These are phyloP conservation scores for Vitis rupestris DNA, from an alignment of 164 flowering plant genomes.

Conservation along the genomic window DNA sequence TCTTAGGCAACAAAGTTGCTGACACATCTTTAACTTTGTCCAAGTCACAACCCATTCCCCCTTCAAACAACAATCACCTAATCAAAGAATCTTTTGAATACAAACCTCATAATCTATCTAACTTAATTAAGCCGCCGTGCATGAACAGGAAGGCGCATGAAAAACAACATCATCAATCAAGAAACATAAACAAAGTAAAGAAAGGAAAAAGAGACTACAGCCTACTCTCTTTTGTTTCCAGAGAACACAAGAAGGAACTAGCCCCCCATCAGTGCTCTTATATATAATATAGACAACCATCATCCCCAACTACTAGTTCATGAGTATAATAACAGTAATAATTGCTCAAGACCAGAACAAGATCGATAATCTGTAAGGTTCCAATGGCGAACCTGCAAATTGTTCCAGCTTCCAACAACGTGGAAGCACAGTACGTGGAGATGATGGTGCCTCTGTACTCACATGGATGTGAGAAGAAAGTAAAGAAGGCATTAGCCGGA, in stretches of 20 bases:
- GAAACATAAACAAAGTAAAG: no score
- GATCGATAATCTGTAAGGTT: neutral
- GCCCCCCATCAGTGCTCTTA: neutral
- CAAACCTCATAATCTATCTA: neutral
- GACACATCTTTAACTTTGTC: constrained; percentile 19
- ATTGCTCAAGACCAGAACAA: neutral
- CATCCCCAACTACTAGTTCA: no score
- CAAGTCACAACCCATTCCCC: constrained; percentile 4
- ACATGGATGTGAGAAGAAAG: constrained; percentile 77
- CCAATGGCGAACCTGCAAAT: constrained; percentile 63
- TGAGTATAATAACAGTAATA: neutral
- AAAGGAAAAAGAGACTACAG: no score
- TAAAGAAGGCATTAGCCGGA: constrained; percentile 73
- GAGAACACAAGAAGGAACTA: no score
- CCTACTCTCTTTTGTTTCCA: no score
- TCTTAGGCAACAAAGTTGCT: constrained; percentile 12
- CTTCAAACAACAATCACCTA: neutral
- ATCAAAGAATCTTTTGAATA: constrained; percentile 1
- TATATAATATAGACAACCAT: neutral
- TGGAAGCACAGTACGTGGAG: constrained; percentile 88
- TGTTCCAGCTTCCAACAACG: constrained; percentile 55
- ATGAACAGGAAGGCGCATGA: neutral
- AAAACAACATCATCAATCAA: neutral
- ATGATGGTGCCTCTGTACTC: constrained; percentile 92
- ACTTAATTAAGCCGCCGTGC: neutral